Conservation (phyloP, 2,329 filamentous ascomycete species). For the Botrytis elliptica region DNA sequence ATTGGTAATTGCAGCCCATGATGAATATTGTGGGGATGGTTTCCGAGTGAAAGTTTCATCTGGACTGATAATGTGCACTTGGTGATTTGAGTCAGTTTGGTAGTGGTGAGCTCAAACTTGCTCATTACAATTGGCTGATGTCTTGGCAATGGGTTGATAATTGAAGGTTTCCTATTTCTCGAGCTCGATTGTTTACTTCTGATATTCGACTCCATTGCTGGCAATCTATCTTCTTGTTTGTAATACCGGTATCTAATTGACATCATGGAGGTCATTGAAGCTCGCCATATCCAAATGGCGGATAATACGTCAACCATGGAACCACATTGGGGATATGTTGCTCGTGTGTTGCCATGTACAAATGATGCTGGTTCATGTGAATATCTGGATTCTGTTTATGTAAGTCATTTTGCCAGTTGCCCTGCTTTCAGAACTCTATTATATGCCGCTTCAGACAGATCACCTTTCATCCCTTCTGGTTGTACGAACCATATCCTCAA, state of each 20-base stretch:
- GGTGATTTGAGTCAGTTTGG: neutral
- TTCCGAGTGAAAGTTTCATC: conserved; percentile 13
- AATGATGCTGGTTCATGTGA: conserved; percentile 57
- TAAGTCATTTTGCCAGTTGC: conserved; percentile 1
- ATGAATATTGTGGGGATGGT: neutral
- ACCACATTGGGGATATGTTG: conserved; percentile 53
- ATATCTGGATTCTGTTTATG: conserved; percentile 56
- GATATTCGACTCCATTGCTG: neutral
- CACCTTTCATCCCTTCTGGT: neutral
- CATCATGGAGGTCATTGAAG: conserved; percentile 13
- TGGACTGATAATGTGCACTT: neutral
- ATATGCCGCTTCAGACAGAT: too few relatives aligned
- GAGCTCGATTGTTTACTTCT: neutral
- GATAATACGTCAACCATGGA: conserved; percentile 20
- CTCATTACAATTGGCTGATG: conserved; percentile 2
- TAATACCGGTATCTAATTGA: neutral
- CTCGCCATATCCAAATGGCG: conserved; percentile 23
- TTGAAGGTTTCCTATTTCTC: conserved; percentile 4
- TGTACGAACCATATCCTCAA: neutral
- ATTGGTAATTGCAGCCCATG: neutral
- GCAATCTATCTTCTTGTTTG: neutral
- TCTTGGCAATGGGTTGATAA: conserved; percentile 15
- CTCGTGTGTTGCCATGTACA: conserved; percentile 52
- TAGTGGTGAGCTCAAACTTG: conserved; percentile 9
- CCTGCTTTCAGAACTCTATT: neutral